phyloP scores from a whole-genome alignment of 345 rosid genomes.

The Salix suchowensis region DNA sequence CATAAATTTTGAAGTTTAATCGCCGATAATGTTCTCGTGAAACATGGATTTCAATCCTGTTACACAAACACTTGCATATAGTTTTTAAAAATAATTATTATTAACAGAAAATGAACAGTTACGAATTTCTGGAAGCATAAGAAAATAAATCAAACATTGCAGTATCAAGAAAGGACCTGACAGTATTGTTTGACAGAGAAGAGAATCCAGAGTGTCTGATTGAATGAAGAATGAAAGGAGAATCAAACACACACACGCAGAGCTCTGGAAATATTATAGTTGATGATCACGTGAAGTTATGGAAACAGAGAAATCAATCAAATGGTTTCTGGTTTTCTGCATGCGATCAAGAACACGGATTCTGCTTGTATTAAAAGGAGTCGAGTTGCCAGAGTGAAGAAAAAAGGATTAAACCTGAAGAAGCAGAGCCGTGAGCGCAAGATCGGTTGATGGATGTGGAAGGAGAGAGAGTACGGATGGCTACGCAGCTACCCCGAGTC shows the following conservation, averaged over 20 bases:
- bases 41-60: background rate
- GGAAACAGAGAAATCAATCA: background rate
- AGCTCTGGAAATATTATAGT: background rate
- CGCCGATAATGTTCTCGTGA: background rate
- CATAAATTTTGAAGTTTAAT: background rate
- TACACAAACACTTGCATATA: background rate
- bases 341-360: background rate
- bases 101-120: background rate
- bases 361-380: background rate
- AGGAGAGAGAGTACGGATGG: slow-evolving; percentile 49
- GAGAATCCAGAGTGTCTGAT: background rate
- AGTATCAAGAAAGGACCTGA: background rate
- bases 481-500: slow-evolving; percentile 46
- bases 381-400: background rate
- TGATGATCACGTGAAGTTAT: background rate
- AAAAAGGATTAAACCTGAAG: slow-evolving; percentile 41
- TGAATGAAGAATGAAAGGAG: background rate
- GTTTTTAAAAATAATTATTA: background rate
- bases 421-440: slow-evolving; percentile 43
- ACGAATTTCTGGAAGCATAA: background rate
- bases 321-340: background rate
- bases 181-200: background rate
- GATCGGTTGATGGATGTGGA: slow-evolving; percentile 40
- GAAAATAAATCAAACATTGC: background rate
- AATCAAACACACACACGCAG: background rate